Conservation (phyloP, 352 stramenopile species). For the Pythium biforme region DNA sequence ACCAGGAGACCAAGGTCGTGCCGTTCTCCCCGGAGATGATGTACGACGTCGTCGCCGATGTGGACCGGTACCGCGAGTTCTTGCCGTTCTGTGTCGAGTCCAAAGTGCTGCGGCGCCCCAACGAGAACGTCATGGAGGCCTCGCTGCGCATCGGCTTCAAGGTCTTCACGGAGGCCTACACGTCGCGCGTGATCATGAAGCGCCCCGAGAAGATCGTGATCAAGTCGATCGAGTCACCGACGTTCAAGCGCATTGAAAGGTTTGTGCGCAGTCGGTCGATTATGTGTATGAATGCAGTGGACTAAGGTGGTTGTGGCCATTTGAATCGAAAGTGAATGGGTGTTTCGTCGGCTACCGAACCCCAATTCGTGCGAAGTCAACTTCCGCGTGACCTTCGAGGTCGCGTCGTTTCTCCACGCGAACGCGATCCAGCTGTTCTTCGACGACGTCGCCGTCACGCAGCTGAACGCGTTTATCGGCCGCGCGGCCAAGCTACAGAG, state of each 20-base stretch:
- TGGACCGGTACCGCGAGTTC: slow-evolving; percentile 71
- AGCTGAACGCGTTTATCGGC: slow-evolving; percentile 81
- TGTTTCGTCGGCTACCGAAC: slow-evolving; percentile 46
- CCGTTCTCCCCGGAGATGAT: slow-evolving; percentile 75
- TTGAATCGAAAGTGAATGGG: slow-evolving; percentile 52
- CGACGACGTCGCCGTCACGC: slow-evolving; percentile 75
- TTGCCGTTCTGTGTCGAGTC: slow-evolving; percentile 83
- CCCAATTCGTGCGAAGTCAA: slow-evolving; percentile 67
- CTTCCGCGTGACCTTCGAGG: slow-evolving; percentile 82
- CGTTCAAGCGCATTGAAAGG: slow-evolving; percentile 87
- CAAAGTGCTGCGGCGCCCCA: slow-evolving; percentile 59
- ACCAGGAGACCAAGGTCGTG: slow-evolving; percentile 70
- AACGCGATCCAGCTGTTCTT: slow-evolving; percentile 86
- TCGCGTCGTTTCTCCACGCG: slow-evolving; percentile 75
- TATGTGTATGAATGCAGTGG: not conserved
- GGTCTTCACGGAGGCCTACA: slow-evolving; percentile 85
- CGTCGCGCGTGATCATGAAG: slow-evolving; percentile 79
- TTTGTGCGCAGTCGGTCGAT: no score
- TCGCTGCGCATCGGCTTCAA: slow-evolving; percentile 71
- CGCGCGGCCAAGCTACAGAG: slow-evolving; percentile 58
- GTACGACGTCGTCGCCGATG: slow-evolving; percentile 80
- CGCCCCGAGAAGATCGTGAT: slow-evolving; percentile 68
- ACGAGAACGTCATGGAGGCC: slow-evolving; percentile 82
- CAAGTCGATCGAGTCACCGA: slow-evolving; percentile 80
- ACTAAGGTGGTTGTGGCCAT: slow-evolving; percentile 4